Base-by-base conservation (phyloP, 2,329 filamentous ascomycete genomes). In the Karstenula rhodostoma region DNA sequence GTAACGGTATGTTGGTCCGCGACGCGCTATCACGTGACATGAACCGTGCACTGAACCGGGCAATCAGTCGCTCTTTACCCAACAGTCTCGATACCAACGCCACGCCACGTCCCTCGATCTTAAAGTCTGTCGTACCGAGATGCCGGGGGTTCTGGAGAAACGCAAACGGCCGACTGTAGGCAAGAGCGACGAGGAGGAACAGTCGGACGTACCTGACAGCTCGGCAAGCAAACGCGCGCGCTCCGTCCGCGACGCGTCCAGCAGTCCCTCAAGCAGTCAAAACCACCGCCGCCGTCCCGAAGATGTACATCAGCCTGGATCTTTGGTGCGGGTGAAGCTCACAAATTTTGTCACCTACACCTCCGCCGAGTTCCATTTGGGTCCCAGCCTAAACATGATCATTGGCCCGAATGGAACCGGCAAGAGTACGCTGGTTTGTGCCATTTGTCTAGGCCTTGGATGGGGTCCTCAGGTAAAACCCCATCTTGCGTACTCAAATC, bases 401-500 rank as follows among this genome's bases (percentile, higher is more conserved):
- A 97, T 99, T 68, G 95, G 95, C 0, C 95, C 95, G n/a, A 99
- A 99, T 72, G 95, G 95, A 35, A 98, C 95, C 0, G 95, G 95
- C 57, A 99, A 99, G 80, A 98, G 94, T 79, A 97, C 95, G 0
- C 84, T 99, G 27, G 94, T 99, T 46, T 99, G 95, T 79, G 95
- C 95, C 47, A 96, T 99, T 67, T 98, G 95, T 73, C 81, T 99
- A 15, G 95, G 95, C 2, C 82, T 99, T 27, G 95, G 95, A 50
- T 97, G 90, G 83, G 86, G 88, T 33, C 89, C 94, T 25, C 87
- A 78, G 73, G 84, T 84, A 80, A 72, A 59, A 27, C 9, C 15
- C 15, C 3, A 12, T 10, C 17, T 27, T 8, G 32, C n/a, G 44
- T 12, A 25, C 22, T 17, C 33, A 44, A 10, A 17, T 42, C 15